Conservation (phyloP, 2,329 filamentous ascomycete genomes). For the Microcyclospora pomicola region DNA sequence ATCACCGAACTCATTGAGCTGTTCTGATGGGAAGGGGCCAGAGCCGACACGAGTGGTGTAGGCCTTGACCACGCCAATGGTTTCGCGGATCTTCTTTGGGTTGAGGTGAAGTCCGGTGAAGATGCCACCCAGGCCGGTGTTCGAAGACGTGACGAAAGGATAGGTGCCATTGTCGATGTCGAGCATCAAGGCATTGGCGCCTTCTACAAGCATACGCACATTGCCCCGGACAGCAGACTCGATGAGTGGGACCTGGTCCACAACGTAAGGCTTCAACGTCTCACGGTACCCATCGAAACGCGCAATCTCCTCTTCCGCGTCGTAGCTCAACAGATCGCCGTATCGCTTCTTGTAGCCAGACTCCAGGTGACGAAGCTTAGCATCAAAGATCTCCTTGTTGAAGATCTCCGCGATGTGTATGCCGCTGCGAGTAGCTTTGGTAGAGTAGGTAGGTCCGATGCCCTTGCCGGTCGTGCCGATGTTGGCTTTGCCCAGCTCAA, state of each 20-base stretch:
- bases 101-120: constrained; percentile 50
- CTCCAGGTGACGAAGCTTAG: constrained; percentile 48
- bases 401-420: constrained; percentile 56
- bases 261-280: constrained; percentile 45
- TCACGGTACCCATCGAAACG: constrained; percentile 46
- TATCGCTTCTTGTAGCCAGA: constrained; percentile 53
- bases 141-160: constrained; percentile 48
- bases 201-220: constrained; percentile 52
- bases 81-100: constrained; percentile 45
- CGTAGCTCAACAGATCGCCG: constrained; percentile 51
- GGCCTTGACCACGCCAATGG: constrained; percentile 54
- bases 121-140: constrained; percentile 46
- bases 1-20: constrained; percentile 42
- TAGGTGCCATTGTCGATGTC: constrained; percentile 52
- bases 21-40: constrained; percentile 56
- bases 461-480: constrained; percentile 39
- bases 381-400: constrained; percentile 50
- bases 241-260: constrained; percentile 56
- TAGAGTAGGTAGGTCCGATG: constrained; percentile 45
- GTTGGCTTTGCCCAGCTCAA: constrained; percentile 35
- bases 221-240: constrained; percentile 45
- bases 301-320: constrained; percentile 55
- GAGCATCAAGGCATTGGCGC: constrained; percentile 54
- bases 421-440: constrained; percentile 52
- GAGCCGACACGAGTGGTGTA: constrained; percentile 46